Base-by-base conservation (phyloP, 306 rosid species). In the Sophora flavescens region DNA sequence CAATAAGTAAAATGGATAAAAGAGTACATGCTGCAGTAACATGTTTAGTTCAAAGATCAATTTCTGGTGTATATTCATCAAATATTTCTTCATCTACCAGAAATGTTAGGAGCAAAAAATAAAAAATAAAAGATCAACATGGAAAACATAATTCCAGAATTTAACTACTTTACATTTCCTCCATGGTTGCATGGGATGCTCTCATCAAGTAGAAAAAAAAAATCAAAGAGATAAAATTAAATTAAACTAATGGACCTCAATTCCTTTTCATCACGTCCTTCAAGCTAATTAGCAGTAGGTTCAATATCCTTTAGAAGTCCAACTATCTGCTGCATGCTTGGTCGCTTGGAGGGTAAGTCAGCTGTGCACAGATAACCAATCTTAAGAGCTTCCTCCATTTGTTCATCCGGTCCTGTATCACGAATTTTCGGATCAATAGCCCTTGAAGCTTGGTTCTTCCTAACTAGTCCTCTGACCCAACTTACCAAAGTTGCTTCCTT, bases 281-380 rank as follows among this genome's bases (percentile, higher is more conserved):
- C 84, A 83, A 4, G 10, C 77, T 76, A 60, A 68, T 9, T 72
- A 77, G 84, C 63, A 68, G 79, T 4, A 81, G 96, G 92, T 75
- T 92, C 96, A 57, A 95, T 89, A 76, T 95, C 99, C 82, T 92
- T 95, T 15, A 95, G 91, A 75, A 95, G 99, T 74, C 99, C 99
- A 70, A 95, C 97, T 64, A 95, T 92, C 86, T 95, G 99, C 76
- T 95, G 99, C 99, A 90, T 95, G 80, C 84, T 90, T 39, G 99
- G 99, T 70, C 99, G 83, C 82, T 95, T 95, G n/a, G 86, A 81
- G 74, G 99, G 97, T 70, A 87, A 84, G 17, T 92, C 99, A 54
- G 99, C 99, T 12, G 99, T 96, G 89, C 99, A 96, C 3, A 96
- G 88, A 84, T 93, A 96, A 9, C 93, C 98, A 76, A 93, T 89